Evolutionary conservation across 148 eudicot species (phyloP).

Genomic region (Gaultheria prostrata): DNA sequence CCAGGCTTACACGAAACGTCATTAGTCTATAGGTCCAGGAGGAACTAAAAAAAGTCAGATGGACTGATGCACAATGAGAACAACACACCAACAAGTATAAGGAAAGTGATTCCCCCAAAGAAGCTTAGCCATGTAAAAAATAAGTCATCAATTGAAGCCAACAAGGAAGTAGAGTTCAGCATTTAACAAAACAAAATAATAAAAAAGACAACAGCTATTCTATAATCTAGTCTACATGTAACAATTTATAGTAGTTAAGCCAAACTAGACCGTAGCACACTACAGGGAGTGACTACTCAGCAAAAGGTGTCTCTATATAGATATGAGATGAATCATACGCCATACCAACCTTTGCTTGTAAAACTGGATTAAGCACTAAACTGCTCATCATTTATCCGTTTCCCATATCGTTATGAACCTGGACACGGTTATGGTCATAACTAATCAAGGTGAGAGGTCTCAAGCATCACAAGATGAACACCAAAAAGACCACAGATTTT

Average conservation of each 20-base stretch:
- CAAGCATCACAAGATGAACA: not conserved
- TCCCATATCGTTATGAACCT: not conserved
- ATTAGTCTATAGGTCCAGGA: not conserved
- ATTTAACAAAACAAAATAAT: not conserved
- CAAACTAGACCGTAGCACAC: not conserved
- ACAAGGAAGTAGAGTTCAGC: not conserved
- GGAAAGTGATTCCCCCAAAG: not conserved
- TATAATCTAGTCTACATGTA: not conserved
- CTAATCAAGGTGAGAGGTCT: slow-evolving; percentile 2
- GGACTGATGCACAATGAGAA: not conserved
- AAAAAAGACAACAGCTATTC: not conserved
- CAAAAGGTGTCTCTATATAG: not conserved
- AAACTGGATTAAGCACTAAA: not conserved
- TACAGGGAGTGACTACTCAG: not conserved
- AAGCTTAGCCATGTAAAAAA: not conserved
- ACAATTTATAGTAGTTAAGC: not conserved
- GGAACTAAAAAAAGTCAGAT: slow-evolving; percentile 3
- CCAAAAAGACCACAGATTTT: not conserved
- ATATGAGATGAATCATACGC: not conserved
- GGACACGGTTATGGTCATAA: not conserved
- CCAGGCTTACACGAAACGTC: not conserved
- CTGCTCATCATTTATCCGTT: not conserved
- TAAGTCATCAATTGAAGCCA: not conserved
- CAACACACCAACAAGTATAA: not conserved
- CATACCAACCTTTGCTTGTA: no score